Evolutionary conservation across 306 rosid species (phyloP).

Genomic region (Vachellia pachyceras): DNA sequence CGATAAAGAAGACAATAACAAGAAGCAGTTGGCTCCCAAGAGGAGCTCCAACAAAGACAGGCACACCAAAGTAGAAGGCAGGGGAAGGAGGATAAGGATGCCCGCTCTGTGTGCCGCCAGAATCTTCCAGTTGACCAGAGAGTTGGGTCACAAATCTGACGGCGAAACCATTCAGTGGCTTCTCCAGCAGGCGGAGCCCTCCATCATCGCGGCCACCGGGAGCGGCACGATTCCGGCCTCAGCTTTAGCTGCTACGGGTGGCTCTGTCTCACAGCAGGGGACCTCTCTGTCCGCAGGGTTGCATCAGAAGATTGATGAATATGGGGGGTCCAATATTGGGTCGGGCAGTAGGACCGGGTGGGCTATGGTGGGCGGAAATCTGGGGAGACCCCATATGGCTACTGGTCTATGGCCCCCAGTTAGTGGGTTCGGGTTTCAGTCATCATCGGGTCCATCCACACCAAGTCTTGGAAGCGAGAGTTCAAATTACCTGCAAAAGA

Average conservation of each 20-base stretch:
- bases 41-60: slow-evolving; percentile 92
- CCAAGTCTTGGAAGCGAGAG: slow-evolving; percentile 57
- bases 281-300: slow-evolving; percentile 71
- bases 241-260: slow-evolving; percentile 70
- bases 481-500: slow-evolving; percentile 81
- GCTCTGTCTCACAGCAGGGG: slow-evolving; percentile 70
- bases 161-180: slow-evolving; percentile 99
- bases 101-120: slow-evolving; percentile 95
- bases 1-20: slow-evolving; percentile 65
- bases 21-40: slow-evolving; percentile 87
- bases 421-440: slow-evolving; percentile 71
- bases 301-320: slow-evolving; percentile 70
- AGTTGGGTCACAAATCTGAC: slow-evolving; percentile 96
- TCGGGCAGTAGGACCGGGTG: slow-evolving; percentile 79
- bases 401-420: slow-evolving; percentile 80
- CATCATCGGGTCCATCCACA: slow-evolving; percentile 66
- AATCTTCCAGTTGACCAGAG: slow-evolving; percentile 90
- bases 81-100: slow-evolving; percentile 96
- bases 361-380: slow-evolving; percentile 76
- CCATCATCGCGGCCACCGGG: slow-evolving; percentile 89
- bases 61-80: slow-evolving; percentile 95
- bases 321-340: slow-evolving; percentile 67
- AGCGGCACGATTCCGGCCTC: slow-evolving; percentile 93
- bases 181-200: slow-evolving; percentile 89
- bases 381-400: slow-evolving; percentile 87